Percentiles rank a stretch among this genome's conserved stretches.
Evolutionary conservation across 2,329 filamentous ascomycete genomes (phyloP).

Genomic region (Rhynchosporium agropyri): DNA sequence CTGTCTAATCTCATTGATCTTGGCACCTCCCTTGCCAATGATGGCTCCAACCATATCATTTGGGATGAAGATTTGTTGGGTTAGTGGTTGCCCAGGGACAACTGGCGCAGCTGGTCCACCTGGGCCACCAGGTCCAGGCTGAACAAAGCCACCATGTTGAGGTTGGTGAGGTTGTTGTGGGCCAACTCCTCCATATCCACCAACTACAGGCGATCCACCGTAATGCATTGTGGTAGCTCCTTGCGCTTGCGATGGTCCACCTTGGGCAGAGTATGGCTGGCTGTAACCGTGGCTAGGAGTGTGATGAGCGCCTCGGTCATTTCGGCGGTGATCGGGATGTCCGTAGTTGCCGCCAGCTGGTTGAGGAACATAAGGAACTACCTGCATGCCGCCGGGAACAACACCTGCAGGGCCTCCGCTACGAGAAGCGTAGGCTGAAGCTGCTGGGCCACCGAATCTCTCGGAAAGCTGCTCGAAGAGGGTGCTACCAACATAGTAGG

Average conservation of each 20-base stretch:
- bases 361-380: constrained; percentile 96
- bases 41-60: constrained; percentile 99
- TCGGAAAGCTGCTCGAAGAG: constrained; percentile 96
- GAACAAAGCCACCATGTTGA: constrained; percentile 60
- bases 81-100: constrained; percentile 81
- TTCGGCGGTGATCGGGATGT: constrained; percentile 82
- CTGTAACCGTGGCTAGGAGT: constrained; percentile 76
- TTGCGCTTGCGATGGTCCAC: constrained; percentile 56
- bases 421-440: constrained; percentile 95
- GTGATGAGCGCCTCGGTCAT: constrained; percentile 75
- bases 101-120: constrained; percentile 64
- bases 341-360: constrained; percentile 91
- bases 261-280: constrained; percentile 55
- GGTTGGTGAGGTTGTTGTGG: constrained; percentile 75
- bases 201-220: constrained; percentile 59
- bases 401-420: constrained; percentile 92
- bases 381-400: constrained; percentile 96
- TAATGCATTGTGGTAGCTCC: constrained; percentile 76
- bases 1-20: constrained; percentile 99
- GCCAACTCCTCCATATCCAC: constrained; percentile 75
- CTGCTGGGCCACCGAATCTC: constrained; percentile 90
- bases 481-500: constrained; percentile 98
- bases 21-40: constrained; percentile 96
- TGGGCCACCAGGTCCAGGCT: constrained; percentile 69
- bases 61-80: constrained; percentile 98